Conservation (phyloP, 169 alveolate genomes). For the Cyclospora cayetanensis region DNA sequence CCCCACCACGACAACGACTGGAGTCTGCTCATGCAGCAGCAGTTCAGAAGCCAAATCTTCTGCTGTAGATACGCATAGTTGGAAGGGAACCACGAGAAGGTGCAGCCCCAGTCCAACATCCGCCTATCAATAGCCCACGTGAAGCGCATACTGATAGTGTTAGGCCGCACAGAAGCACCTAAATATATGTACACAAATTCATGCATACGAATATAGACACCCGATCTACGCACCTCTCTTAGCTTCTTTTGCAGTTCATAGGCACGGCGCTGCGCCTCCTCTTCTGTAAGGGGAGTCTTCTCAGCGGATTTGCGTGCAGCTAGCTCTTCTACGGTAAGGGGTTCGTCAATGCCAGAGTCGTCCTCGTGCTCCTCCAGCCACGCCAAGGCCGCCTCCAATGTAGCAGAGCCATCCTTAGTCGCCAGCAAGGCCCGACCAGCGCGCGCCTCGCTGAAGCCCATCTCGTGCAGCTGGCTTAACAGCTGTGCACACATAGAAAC, state of each 20-base stretch:
- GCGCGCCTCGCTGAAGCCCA: conserved; percentile 74
- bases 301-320: conserved; percentile 43
- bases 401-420: conserved; percentile 57
- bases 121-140: neutral
- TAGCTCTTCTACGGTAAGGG: conserved; percentile 62
- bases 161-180: neutral
- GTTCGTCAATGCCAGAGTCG: conserved; percentile 56
- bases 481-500: conserved; percentile 33
- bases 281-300: conserved; percentile 71
- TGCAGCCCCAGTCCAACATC: neutral
- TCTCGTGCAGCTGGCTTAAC: conserved; percentile 59
- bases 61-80: neutral
- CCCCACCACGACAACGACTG: neutral
- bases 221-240: conserved; percentile 52
- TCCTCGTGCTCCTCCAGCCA: conserved; percentile 74
- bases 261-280: conserved; percentile 75
- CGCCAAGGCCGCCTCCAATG: conserved; percentile 72
- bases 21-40: too few relatives aligned
- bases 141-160: neutral
- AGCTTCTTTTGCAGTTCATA: conserved; percentile 75
- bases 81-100: neutral
- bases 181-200: neutral
- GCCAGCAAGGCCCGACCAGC: conserved; percentile 74
- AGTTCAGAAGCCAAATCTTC: too few relatives aligned
- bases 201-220: neutral